Evolutionary conservation across 176 grass and related monocot genomes (phyloP).

Genomic region (Calamus simplicifolius): DNA sequence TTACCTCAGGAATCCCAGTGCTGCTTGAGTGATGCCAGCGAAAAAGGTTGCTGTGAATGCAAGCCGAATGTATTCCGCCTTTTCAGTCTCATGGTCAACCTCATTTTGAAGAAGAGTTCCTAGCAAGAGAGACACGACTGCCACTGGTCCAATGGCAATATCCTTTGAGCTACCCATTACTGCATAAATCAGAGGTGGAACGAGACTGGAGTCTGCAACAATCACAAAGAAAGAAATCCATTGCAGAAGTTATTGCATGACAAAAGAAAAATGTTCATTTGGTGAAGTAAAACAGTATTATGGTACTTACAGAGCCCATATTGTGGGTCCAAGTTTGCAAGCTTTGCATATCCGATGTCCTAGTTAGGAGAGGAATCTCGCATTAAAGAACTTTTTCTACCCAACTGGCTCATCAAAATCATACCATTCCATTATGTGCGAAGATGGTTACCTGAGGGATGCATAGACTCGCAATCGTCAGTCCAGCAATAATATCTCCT

Average conservation of each 20-base stretch:
- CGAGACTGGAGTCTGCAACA: constrained; percentile 77
- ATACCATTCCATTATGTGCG: not conserved
- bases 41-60: constrained; percentile 97
- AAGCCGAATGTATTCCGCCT: constrained; percentile 65
- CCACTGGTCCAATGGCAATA: constrained; percentile 91
- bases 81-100: constrained; percentile 43
- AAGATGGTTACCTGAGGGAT: constrained; percentile 72
- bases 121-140: constrained; percentile 83
- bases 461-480: constrained; percentile 96
- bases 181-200: constrained; percentile 85
- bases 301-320: constrained; percentile 76
- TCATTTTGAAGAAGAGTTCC: constrained; percentile 83
- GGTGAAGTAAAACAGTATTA: no score
- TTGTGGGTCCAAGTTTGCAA: constrained; percentile 82
- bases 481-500: constrained; percentile 74
- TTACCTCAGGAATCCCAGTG: constrained; percentile 85
- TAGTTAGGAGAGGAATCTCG: constrained; percentile 23
- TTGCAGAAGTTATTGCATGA: no score
- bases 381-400: constrained; percentile 4
- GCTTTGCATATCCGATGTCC: constrained; percentile 92
- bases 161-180: constrained; percentile 96
- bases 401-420: constrained; percentile 4
- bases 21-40: constrained; percentile 93
- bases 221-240: constrained; percentile 6
- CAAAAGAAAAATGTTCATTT: no score